Evolutionary conservation across 78 protist species (phyloP).

Genomic region (Dictyostelium brefeldianum): DNA sequence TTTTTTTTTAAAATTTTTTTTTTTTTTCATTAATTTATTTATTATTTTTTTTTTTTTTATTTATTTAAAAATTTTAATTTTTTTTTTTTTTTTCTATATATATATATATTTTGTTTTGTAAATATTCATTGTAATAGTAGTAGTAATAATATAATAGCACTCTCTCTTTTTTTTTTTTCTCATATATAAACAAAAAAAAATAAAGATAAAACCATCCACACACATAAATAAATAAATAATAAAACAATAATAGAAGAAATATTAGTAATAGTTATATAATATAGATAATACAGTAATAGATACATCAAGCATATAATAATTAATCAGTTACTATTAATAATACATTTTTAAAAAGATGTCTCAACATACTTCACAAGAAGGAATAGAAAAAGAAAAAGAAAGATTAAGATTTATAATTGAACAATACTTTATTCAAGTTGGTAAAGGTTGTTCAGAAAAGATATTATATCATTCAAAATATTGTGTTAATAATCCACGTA

Average conservation of each 20-base stretch:
- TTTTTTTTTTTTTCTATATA: not conserved
- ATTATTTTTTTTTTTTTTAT: not conserved
- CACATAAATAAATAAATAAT: too few relatives aligned
- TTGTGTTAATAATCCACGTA: constrained; percentile 82
- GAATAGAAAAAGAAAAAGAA: constrained; percentile 5
- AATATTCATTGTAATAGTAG: not conserved
- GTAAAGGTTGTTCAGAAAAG: constrained; percentile 66
- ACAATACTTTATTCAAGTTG: constrained; percentile 71
- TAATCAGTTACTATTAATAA: too few relatives aligned
- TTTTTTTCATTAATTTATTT: not conserved
- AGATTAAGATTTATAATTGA: constrained; percentile 36
- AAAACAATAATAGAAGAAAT: too few relatives aligned
- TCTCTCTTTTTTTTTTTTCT: too few relatives aligned
- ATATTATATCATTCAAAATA: constrained; percentile 46
- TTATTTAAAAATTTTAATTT: not conserved
- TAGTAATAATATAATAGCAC: not conserved
- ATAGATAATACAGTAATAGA: too few relatives aligned
- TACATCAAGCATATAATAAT: too few relatives aligned
- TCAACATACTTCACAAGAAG: not conserved
- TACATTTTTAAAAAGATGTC: too few relatives aligned
- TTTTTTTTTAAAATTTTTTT: too few relatives aligned
- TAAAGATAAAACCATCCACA: too few relatives aligned
- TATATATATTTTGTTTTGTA: not conserved
- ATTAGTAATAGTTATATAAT: too few relatives aligned
- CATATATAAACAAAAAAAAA: too few relatives aligned